phyloP scores from a whole-genome alignment of 108 stramenopile species.

The Schizochytrium sp. region DNA sequence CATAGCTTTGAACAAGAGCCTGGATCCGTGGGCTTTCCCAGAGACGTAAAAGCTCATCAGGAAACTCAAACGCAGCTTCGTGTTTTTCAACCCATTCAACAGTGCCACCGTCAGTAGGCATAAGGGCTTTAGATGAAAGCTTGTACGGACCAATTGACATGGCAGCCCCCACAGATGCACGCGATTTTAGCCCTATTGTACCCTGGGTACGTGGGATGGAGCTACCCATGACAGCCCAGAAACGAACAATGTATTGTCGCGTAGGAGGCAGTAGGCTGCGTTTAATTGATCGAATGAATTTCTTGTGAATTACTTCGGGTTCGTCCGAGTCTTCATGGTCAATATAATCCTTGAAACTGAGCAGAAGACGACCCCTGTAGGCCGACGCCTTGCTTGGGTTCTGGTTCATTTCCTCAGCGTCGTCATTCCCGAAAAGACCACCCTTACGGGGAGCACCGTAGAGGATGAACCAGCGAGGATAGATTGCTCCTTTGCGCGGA shows the following conservation, averaged over 20 bases:
- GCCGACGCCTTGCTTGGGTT: constrained; percentile 61
- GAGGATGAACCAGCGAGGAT: constrained; percentile 67
- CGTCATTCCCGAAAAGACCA: constrained; percentile 15
- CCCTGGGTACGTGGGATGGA: constrained; percentile 65
- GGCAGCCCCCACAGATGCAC: not conserved
- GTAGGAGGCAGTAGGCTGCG: constrained; percentile 48
- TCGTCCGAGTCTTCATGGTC: constrained; percentile 59
- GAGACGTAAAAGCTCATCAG: not conserved
- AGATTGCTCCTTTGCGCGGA: not conserved
- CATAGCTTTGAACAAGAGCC: constrained; percentile 24
- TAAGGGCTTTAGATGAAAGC: not conserved
- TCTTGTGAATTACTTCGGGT: not conserved
- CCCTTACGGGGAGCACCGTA: constrained; percentile 65
- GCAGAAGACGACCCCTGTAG: constrained; percentile 66
- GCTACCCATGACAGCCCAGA: constrained; percentile 65
- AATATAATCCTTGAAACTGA: not conserved
- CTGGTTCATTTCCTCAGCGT: constrained; percentile 49
- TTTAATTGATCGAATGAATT: constrained; percentile 34
- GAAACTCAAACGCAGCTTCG: constrained; percentile 1
- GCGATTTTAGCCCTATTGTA: constrained; percentile 18
- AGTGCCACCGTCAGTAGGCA: not conserved
- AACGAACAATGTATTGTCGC: constrained; percentile 57
- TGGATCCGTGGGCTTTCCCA: constrained; percentile 18
- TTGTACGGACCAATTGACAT: constrained; percentile 38
- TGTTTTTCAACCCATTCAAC: constrained; percentile 37